Conservation (phyloP, 2,329 filamentous ascomycete genomes). For the Domatiomyces globalis region DNA sequence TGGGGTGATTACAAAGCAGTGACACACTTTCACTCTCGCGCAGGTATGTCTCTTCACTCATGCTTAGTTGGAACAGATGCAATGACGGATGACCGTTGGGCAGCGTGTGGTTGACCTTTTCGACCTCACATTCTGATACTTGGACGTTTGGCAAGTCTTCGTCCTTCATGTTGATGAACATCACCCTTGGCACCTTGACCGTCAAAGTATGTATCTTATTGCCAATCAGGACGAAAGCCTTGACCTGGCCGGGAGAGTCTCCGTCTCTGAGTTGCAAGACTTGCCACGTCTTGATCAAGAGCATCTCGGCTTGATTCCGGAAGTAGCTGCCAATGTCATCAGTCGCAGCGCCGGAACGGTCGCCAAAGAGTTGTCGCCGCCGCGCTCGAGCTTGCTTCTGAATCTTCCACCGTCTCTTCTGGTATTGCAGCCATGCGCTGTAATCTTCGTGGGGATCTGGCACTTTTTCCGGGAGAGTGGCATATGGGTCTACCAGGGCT, state of each 20-base stretch:
- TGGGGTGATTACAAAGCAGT: slow-evolving; percentile 74
- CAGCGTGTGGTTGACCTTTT: slow-evolving; percentile 84
- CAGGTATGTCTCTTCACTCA: slow-evolving; percentile 78
- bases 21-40: slow-evolving; percentile 71
- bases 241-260: slow-evolving; percentile 71
- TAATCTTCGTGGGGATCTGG: slow-evolving; percentile 79
- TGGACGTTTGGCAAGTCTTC: slow-evolving; percentile 79
- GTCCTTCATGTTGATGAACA: slow-evolving; percentile 84
- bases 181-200: slow-evolving; percentile 71
- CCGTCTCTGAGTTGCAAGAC: slow-evolving; percentile 74
- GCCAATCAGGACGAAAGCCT: slow-evolving; percentile 83
- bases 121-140: slow-evolving; percentile 69
- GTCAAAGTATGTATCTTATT: slow-evolving; percentile 79
- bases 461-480: slow-evolving; percentile 68
- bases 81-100: slow-evolving; percentile 90
- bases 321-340: slow-evolving; percentile 59
- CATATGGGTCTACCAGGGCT: slow-evolving; percentile 54
- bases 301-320: slow-evolving; percentile 77
- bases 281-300: slow-evolving; percentile 91
- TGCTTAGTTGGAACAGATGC: slow-evolving; percentile 85
- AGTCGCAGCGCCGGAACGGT: slow-evolving; percentile 49
- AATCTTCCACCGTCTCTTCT: slow-evolving; percentile 98
- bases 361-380: slow-evolving; percentile 82
- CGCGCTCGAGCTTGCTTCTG: slow-evolving; percentile 80
- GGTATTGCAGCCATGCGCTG: slow-evolving; percentile 72